Conservation (phyloP, 1,139 yeast genomes). For the Sugiyamaella pinicola region DNA sequence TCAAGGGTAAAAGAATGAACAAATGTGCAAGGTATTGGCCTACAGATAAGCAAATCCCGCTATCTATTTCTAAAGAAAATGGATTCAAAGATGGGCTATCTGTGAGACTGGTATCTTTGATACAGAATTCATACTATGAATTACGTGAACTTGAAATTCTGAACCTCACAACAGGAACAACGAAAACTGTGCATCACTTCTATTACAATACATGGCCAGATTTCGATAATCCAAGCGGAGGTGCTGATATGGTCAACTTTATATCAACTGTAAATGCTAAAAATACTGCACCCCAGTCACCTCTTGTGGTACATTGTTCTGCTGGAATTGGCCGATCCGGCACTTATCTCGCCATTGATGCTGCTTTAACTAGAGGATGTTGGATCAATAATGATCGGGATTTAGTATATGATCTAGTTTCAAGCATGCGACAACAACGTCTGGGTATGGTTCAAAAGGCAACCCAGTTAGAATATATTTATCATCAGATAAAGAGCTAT, state of each 20-base stretch:
- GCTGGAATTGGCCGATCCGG: slow-evolving; percentile 90
- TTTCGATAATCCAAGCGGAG: slow-evolving; percentile 49
- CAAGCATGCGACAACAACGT: slow-evolving; percentile 54
- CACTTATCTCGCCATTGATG: slow-evolving; percentile 70
- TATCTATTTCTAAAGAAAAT: slow-evolving; percentile 27
- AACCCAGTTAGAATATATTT: slow-evolving; percentile 57
- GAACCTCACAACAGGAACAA: slow-evolving; percentile 19
- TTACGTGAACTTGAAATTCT: slow-evolving; percentile 26
- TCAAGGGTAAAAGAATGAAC: slow-evolving; percentile 50
- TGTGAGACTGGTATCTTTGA: slow-evolving; percentile 22
- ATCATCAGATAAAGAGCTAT: slow-evolving; percentile 39
- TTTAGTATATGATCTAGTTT: slow-evolving; percentile 46
- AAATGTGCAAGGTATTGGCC: slow-evolving; percentile 87
- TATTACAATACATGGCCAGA: slow-evolving; percentile 63
- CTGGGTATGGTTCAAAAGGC: slow-evolving; percentile 71
- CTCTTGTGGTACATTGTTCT: slow-evolving; percentile 68
- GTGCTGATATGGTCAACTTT: slow-evolving; percentile 46
- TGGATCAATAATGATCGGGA: slow-evolving; percentile 28
- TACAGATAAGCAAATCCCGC: slow-evolving; percentile 25
- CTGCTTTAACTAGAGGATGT: slow-evolving; percentile 42
- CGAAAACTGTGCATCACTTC: slow-evolving; percentile 51
- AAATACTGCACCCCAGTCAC: slow-evolving; percentile 40
- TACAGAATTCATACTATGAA: slow-evolving; percentile 21
- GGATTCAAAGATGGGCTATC: slow-evolving; percentile 23
- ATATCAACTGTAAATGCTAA: slow-evolving; percentile 39